Evolutionary conservation across 352 stramenopile genomes (phyloP).

Genomic region (Pythium aphanidermatum): DNA sequence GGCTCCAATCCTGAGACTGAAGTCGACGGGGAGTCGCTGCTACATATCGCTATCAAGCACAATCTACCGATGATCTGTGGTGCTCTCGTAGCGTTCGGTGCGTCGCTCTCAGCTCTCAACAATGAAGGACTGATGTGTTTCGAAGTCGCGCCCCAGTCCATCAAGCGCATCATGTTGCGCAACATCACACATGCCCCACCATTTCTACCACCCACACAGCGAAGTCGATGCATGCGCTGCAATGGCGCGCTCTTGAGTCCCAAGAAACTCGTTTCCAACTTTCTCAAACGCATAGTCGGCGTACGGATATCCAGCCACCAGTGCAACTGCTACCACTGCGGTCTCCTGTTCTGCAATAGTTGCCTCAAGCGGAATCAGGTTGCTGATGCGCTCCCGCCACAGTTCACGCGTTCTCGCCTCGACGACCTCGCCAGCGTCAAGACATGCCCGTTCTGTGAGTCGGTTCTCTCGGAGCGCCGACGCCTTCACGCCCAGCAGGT

Average conservation of each 20-base stretch:
- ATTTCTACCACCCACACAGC: conserved; percentile 43
- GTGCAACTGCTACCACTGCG: conserved; percentile 82
- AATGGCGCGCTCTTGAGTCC: conserved; percentile 37
- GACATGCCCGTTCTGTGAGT: conserved; percentile 58
- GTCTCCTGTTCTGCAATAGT: conserved; percentile 61
- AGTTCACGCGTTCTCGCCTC: conserved; percentile 50
- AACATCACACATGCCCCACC: conserved; percentile 43
- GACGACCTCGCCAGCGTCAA: conserved; percentile 46
- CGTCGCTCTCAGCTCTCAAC: conserved; percentile 58
- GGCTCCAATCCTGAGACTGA: conserved; percentile 56
- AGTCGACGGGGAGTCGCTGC: conserved; percentile 47
- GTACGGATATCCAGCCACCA: conserved; percentile 37
- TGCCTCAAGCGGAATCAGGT: conserved; percentile 50
- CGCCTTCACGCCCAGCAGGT: conserved; percentile 39
- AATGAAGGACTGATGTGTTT: conserved; percentile 71
- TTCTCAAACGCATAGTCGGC: conserved; percentile 51
- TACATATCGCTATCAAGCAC: conserved; percentile 48
- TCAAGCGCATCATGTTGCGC: conserved; percentile 65
- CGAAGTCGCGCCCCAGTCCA: conserved; percentile 52
- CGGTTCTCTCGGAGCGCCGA: conserved; percentile 49
- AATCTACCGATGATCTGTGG: conserved; percentile 50
- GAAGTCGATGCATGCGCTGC: conserved; percentile 74
- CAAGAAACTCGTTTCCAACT: conserved; percentile 45
- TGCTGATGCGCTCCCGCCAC: conserved; percentile 31
- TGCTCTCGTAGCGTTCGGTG: conserved; percentile 55